Conservation (phyloP, 2,329 filamentous ascomycete genomes). For the Diaporthe sp. region DNA sequence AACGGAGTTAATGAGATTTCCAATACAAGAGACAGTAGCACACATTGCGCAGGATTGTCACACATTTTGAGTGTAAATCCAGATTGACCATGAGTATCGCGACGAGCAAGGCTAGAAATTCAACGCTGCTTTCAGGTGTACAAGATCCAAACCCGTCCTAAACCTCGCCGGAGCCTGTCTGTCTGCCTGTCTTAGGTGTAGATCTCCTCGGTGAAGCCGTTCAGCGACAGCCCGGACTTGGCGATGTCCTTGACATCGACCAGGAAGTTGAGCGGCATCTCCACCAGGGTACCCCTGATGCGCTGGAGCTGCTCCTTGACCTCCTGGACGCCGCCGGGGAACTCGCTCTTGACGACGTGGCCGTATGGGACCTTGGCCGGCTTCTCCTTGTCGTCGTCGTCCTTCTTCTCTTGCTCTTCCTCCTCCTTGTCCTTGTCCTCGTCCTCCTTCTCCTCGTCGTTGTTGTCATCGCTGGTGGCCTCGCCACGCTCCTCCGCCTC, state of each 20-base stretch:
- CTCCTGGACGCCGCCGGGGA: slow-evolving; percentile 79
- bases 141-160: slow-evolving; percentile 4
- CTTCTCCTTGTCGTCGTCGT: slow-evolving; percentile 55
- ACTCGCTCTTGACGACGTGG: slow-evolving; percentile 87
- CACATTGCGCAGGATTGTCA: not conserved
- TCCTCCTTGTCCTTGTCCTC: slow-evolving; percentile 62
- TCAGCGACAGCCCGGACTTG: slow-evolving; percentile 81
- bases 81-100: slow-evolving; percentile 20
- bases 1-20: not conserved
- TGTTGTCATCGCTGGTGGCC: slow-evolving; percentile 29
- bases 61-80: not conserved
- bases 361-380: slow-evolving; percentile 80
- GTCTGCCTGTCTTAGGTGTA: slow-evolving; percentile 67
- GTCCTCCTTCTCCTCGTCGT: slow-evolving; percentile 62
- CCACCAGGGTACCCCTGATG: slow-evolving; percentile 80
- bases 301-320: slow-evolving; percentile 78
- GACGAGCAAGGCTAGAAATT: slow-evolving; percentile 31
- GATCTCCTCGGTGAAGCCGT: slow-evolving; percentile 78
- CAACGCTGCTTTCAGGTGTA: slow-evolving; percentile 28
- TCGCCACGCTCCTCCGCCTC: slow-evolving; percentile 11
- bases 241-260: slow-evolving; percentile 87
- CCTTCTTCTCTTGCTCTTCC: slow-evolving; percentile 60
- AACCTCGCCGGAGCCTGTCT: not conserved
- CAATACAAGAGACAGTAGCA: not conserved
- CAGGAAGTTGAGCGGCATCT: slow-evolving; percentile 93